Base-by-base conservation (phyloP, 2,329 filamentous ascomycete species). In the Sporothrix sp. region DNA sequence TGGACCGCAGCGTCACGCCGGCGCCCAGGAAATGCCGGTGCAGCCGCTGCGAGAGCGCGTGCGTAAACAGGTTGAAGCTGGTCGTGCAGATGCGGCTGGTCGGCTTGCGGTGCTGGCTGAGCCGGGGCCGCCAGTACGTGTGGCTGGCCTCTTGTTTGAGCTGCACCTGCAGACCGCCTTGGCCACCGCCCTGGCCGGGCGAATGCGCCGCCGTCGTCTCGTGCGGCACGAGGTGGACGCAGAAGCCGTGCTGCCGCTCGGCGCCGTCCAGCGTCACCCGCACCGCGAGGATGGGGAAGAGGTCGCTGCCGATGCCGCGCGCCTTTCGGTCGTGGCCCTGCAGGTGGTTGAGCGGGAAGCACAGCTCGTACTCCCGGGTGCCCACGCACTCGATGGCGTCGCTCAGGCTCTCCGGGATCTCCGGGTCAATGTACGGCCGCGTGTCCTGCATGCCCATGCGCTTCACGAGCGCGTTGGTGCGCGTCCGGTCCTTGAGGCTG, bases 311-410 rank as follows among this genome's bases (percentile, higher is more conserved):
- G 14, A 61, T 55, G 27, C 58, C 58, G 16, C 53, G 38, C 7
- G 47, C 42, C 38, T 53, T 54, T 27, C 52, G 53, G 21, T 56
- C 54, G 36, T 55, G 45, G 13, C 51, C 51, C 8, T 49, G 45
- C 14, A 61, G 43, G 14, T 54, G 48, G 11, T 49, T 54, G 2
- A 61, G 52, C 11, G 57, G 54, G 47, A 60, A 61, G 46, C 51
- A 55, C 9, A 61, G 48, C 54, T 61, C 59, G 55, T 57, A 61
- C 43, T 52, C 51, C 3, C 35, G 30, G 25, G 37, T 33, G 4
- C 56, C 59, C 1, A 58, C 35, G 10, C 50, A 42, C 49, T 61
- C 58, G 20, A 59, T 48, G 3, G 51, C 44, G 25, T 58, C 56
- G 44, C 45, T 51, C 9, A 61, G 52, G 11, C 33, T 33, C 7